A percentile compares a stretch with the other conserved stretches of the same genome.
Conservation (phyloP, 441 rosid genomes). For the Daphne laureola region DNA sequence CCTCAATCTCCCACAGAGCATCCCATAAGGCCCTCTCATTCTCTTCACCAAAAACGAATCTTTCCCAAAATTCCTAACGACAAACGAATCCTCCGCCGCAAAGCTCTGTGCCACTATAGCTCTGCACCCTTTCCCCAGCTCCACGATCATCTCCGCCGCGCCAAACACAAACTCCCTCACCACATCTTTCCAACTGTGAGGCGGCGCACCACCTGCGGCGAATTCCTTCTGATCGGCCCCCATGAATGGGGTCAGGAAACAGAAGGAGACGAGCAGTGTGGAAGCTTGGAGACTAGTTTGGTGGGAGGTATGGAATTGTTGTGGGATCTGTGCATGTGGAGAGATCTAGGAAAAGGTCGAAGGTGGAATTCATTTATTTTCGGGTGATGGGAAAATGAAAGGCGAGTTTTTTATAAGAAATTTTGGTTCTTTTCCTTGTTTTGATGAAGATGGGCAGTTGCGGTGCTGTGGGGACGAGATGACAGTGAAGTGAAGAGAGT, state of each 20-base stretch:
- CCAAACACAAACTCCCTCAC: conserved; percentile 32
- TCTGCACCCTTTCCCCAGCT: conserved; percentile 35
- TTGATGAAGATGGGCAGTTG: too few species aligned
- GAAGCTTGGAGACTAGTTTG: too few species aligned
- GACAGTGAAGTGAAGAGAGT: background rate
- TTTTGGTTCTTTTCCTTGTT: background rate
- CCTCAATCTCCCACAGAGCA: conserved; percentile 18
- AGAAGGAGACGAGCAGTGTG: background rate
- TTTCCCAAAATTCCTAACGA: conserved; percentile 20
- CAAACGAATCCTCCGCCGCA: conserved; percentile 29
- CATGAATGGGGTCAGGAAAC: conserved; percentile 3
- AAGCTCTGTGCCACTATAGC: conserved; percentile 37
- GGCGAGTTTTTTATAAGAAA: background rate
- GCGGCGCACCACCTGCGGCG: conserved; percentile 5
- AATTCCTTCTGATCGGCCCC: conserved; percentile 3
- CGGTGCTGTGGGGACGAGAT: too few species aligned
- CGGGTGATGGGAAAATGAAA: background rate
- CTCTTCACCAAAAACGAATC: conserved; percentile 20
- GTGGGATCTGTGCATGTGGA: too few species aligned
- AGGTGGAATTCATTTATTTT: too few species aligned
- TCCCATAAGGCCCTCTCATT: conserved; percentile 19
- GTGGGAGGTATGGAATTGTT: too few species aligned
- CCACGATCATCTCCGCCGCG: conserved; percentile 36
- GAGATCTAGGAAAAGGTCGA: too few species aligned
- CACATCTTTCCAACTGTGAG: conserved; percentile 20